phyloP scores from a whole-genome alignment of 2,329 filamentous ascomycete species.

The Blastomyces parvus region DNA sequence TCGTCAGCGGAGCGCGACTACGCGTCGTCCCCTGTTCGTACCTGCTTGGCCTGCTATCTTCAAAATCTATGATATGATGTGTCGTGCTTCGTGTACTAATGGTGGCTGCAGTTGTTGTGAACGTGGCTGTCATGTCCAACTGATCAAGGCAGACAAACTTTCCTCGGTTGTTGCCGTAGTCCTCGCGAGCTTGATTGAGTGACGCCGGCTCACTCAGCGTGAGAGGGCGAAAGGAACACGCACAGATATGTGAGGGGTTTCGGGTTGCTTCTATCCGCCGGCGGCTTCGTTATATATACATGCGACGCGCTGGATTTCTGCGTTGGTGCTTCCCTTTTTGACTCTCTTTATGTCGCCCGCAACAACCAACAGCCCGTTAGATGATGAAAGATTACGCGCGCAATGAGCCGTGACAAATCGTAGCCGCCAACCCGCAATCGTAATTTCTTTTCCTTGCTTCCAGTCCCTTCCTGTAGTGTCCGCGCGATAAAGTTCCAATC shows the following conservation, averaged over 20 bases:
- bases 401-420: neutral
- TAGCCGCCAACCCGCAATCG: neutral
- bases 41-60: neutral
- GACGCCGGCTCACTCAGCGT: neutral
- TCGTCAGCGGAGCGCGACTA: constrained; percentile 8
- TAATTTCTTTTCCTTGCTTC: neutral
- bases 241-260: neutral
- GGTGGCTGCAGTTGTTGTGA: constrained; percentile 9
- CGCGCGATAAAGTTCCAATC: neutral
- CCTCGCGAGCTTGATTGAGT: neutral
- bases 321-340: neutral
- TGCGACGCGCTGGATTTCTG: neutral
- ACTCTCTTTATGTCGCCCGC: neutral
- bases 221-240: neutral
- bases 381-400: neutral
- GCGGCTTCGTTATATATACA: neutral
- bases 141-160: neutral
- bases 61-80: constrained; percentile 7
- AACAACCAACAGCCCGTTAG: neutral
- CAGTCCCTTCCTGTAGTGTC: neutral
- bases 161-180: neutral
- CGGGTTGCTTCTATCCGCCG: too few species aligned
- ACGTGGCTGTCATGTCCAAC: constrained; percentile 16
- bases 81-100: constrained; percentile 11
- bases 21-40: constrained; percentile 10